A percentile compares a stretch with the other conserved stretches of the same genome.
phyloP scores from a whole-genome alignment of 495 filamentous ascomycete genomes.

The Amniculicola lignicola region DNA sequence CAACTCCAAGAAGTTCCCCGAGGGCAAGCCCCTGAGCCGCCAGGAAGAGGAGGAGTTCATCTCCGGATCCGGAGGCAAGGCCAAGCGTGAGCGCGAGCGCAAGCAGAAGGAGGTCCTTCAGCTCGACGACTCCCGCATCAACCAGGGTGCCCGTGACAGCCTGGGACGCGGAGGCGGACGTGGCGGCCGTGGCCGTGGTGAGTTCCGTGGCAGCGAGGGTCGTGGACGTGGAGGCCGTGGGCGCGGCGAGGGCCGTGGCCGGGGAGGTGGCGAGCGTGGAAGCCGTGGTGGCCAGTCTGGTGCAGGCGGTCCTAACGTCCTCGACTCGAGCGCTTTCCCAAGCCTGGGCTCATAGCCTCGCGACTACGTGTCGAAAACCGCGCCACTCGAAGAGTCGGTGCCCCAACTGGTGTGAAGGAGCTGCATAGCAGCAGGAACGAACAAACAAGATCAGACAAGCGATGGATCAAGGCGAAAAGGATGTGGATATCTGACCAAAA shows the following conservation, averaged over 20 bases:
- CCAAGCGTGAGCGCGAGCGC: constrained; percentile 81
- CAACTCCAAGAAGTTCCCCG: constrained; percentile 85
- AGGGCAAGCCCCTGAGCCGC: constrained; percentile 72
- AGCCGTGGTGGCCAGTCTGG: constrained; percentile 37
- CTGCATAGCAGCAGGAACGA: no score
- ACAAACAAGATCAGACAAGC: no score
- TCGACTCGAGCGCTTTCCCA: constrained; percentile 68
- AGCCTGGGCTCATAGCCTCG: constrained; percentile 54
- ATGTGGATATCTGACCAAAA: no score
- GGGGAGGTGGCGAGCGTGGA: constrained; percentile 28
- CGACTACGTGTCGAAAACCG: constrained; percentile 8
- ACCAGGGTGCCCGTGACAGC: constrained; percentile 42
- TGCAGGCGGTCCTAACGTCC: constrained; percentile 51
- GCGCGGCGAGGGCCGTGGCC: constrained; percentile 23
- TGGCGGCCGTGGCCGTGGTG: constrained; percentile 40
- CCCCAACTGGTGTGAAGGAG: no score
- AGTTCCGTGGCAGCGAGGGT: constrained; percentile 9
- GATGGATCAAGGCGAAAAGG: no score
- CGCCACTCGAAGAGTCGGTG: not conserved
- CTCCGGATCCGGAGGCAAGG: constrained; percentile 70
- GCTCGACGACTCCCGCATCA: constrained; percentile 70
- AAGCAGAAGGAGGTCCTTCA: constrained; percentile 88
- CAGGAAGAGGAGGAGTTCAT: constrained; percentile 75
- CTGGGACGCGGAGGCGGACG: constrained; percentile 26
- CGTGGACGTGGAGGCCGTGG: constrained; percentile 10